Evolutionary conservation across 2,329 filamentous ascomycete species (phyloP), one percentile per base, ranked within the genome.

Genomic region (Arthrobotrys iridis): DNA sequence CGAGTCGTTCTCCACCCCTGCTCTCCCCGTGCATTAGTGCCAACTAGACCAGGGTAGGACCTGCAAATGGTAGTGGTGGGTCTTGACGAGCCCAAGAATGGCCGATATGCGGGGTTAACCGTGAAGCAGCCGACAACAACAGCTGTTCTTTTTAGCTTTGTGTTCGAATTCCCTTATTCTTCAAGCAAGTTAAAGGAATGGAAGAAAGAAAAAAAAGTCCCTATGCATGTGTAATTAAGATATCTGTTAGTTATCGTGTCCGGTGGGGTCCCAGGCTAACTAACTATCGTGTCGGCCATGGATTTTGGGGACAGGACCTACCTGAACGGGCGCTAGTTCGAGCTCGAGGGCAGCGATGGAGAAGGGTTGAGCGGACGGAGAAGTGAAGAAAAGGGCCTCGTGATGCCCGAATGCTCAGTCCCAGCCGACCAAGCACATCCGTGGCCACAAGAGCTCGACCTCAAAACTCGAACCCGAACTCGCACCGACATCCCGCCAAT

Each of bases 361-460:
- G 43, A 45, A 52, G 62, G 65, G 65, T 62, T 70, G 65, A 62
- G 35, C n/a, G n/a, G n/a, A n/a, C n/a, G n/a, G n/a, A n/a, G n/a
- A n/a, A n/a, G n/a, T n/a, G 64, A 30, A 43, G 18, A 18, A 10
- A 43, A 40, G 30, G 55, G 65, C 52, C 52, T 48, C 52, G 64
- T 68, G 64, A 68, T 68, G 52, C 52, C 43, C 30, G 22, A 45
- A 15, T 28, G 24, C 24, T 40, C 60, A 70, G 57, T 37, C 65
- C 65, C 40, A 70, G 50, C 55, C 65, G 65, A 62, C 13, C 3
- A 55, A 55, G 18, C 50, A 55, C 50, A 55, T 55, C 50, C 30
- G 50, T 55, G 50, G 20, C 50, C 50, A 52, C 50, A 35, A 55
- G 28, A 24, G 28, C 28, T 33, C 28, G 28, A 33, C n/a, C n/a